These are phyloP conservation scores for Sporothrix euskadiensis DNA, from an alignment of 2,329 filamentous ascomycete genomes.

Conservation along the genomic window DNA sequence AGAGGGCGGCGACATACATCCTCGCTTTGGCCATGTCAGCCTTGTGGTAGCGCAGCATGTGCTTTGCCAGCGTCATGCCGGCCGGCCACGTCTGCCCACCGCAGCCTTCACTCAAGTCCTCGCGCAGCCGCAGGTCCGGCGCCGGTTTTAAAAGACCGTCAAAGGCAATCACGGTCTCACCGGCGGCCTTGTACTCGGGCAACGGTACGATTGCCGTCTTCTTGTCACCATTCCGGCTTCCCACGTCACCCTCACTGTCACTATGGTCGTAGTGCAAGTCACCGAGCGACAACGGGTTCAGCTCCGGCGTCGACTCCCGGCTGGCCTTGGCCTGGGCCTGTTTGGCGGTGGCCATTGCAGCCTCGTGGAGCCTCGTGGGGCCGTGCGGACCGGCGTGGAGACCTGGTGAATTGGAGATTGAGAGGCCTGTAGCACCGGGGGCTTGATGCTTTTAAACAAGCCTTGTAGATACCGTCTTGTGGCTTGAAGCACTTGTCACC, in stretches of 20 bases:
- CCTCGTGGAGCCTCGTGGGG: conserved; percentile 15
- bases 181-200: conserved; percentile 58
- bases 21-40: conserved; percentile 63
- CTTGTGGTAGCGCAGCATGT: conserved; percentile 74
- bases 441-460: neutral
- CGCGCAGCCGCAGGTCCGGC: conserved; percentile 71
- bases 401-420: neutral
- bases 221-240: conserved; percentile 1
- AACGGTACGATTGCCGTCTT: conserved; percentile 54
- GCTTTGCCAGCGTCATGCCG: conserved; percentile 82
- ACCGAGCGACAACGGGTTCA: conserved; percentile 51
- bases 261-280: conserved; percentile 33
- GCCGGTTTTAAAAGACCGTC: conserved; percentile 64
- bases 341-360: neutral
- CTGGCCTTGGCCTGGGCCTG: neutral
- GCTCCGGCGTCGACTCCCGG: conserved; percentile 49
- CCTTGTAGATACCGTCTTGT: neutral
- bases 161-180: conserved; percentile 61
- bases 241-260: conserved; percentile 32
- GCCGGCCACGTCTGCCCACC: conserved; percentile 95
- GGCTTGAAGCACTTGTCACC: neutral
- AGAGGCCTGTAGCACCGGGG: neutral
- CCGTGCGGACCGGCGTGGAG: neutral
- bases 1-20: conserved; percentile 59
- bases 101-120: conserved; percentile 84